Conservation (phyloP, 176 grass and related monocot species). For the Alopecurus myosuroides region DNA sequence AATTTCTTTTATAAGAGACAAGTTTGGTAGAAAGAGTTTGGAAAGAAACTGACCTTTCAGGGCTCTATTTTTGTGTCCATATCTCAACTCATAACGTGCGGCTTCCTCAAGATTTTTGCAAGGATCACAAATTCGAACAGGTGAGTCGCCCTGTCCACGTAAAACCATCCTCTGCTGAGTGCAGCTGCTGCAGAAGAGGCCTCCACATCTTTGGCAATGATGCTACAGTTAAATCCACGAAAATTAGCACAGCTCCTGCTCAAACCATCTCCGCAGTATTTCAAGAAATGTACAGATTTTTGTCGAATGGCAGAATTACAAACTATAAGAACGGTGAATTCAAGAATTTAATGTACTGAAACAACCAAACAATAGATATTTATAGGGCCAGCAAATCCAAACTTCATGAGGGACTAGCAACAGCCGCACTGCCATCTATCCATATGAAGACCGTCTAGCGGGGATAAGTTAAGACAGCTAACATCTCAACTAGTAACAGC, state of each 20-base stretch:
- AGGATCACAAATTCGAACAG: conserved; percentile 85
- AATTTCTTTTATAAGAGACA: conserved; percentile 4
- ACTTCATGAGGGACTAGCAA: background rate
- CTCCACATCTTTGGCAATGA: conserved; percentile 91
- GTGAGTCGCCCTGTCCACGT: conserved; percentile 85
- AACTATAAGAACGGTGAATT: background rate
- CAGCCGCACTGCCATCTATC: background rate
- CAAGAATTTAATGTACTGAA: conserved; percentile 2
- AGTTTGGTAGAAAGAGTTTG: background rate
- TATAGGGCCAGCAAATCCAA: background rate
- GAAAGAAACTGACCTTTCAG: conserved; percentile 47
- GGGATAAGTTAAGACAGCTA: background rate
- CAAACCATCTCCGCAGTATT: background rate
- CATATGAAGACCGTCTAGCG: background rate
- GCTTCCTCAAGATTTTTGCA: conserved; percentile 92
- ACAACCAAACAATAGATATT: background rate
- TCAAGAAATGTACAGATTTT: background rate
- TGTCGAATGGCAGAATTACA: background rate
- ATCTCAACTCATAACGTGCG: conserved; percentile 73
- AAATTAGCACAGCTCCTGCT: background rate
- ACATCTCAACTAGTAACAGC: background rate
- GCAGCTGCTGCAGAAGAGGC: conserved; percentile 85
- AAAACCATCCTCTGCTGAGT: conserved; percentile 86
- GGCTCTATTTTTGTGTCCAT: conserved; percentile 61
- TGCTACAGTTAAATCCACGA: conserved; percentile 48